Evolutionary conservation across 2,329 filamentous ascomycete species (phyloP).

Genomic region (Fusarium aywerte): DNA sequence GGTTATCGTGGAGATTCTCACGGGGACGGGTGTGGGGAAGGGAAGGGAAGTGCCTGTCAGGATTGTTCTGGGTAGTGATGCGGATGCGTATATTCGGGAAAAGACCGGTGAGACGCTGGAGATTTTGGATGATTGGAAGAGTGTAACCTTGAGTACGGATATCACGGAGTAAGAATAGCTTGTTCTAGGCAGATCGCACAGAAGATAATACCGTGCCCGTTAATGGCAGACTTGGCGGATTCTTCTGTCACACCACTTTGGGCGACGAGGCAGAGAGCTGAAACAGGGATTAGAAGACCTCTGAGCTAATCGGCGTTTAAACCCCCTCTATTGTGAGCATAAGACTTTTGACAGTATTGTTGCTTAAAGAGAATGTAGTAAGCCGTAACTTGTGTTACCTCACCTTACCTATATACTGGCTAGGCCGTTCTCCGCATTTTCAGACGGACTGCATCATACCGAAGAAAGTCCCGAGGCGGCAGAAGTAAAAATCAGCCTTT

Average conservation of each 20-base stretch:
- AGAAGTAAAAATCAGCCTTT: no score
- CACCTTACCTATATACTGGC: no score
- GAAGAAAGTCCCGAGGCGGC: no score
- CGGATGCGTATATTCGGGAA: slow-evolving; percentile 53
- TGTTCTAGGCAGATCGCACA: no score
- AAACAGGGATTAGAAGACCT: neutral
- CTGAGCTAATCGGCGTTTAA: neutral
- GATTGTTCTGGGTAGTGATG: slow-evolving; percentile 66
- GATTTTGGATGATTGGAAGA: slow-evolving; percentile 62
- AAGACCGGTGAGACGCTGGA: slow-evolving; percentile 57
- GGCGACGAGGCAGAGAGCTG: neutral
- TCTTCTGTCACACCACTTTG: no score
- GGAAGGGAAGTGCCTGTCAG: slow-evolving; percentile 64
- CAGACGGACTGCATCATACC: no score
- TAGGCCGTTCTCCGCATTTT: no score
- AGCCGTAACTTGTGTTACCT: neutral
- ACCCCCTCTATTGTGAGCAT: neutral
- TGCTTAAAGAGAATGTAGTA: neutral
- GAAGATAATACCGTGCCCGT: no score
- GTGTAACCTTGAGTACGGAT: slow-evolving; percentile 44
- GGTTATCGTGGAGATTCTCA: slow-evolving; percentile 66
- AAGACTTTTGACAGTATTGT: neutral
- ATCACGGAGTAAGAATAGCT: slow-evolving; percentile 4
- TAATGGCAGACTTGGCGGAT: no score
- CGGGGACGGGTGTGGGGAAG: slow-evolving; percentile 57